Conservation (phyloP, 2,329 filamentous ascomycete species). For the Ophiostoma pallidulum region DNA sequence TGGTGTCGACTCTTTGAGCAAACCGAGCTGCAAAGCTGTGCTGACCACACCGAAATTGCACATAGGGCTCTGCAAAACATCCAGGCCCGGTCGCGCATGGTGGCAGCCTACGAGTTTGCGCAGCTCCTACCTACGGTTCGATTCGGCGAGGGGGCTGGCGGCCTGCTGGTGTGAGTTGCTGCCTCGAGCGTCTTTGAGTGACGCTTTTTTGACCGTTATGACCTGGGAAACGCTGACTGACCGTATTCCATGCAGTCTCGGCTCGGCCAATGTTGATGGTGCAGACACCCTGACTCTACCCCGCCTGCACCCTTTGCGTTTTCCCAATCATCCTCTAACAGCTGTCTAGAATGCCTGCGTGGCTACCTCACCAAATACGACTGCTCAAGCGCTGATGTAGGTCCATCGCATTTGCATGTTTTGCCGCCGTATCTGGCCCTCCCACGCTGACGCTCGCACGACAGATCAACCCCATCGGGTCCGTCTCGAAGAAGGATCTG, state of each 20-base stretch:
- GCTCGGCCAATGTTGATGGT: constrained; percentile 16
- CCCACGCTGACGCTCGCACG: not conserved
- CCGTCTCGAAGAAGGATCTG: constrained; percentile 52
- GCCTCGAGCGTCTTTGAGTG: too few relatives aligned
- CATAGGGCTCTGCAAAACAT: constrained; percentile 52
- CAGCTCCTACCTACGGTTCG: constrained; percentile 16
- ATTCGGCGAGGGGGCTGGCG: constrained; percentile 15
- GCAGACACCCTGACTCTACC: too few relatives aligned
- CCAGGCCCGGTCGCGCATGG: constrained; percentile 49
- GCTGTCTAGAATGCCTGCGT: constrained; percentile 27
- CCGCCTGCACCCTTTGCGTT: too few relatives aligned
- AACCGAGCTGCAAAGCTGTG: too few relatives aligned
- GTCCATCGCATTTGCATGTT: too few relatives aligned
- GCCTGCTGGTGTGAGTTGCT: constrained; percentile 16
- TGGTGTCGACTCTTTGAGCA: not conserved
- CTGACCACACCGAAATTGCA: not conserved
- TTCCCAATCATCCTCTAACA: not conserved
- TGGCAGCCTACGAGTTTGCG: constrained; percentile 44
- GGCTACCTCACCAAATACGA: constrained; percentile 63
- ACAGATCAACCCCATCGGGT: constrained; percentile 52
- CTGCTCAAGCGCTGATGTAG: constrained; percentile 24
- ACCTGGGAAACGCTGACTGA: too few relatives aligned
- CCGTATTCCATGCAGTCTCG: constrained; percentile 7
- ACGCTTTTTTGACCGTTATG: too few relatives aligned
- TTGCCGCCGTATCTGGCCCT: not conserved